phyloP scores from a whole-genome alignment of 2,329 filamentous ascomycete species.

The Leptographium radiaticola region DNA sequence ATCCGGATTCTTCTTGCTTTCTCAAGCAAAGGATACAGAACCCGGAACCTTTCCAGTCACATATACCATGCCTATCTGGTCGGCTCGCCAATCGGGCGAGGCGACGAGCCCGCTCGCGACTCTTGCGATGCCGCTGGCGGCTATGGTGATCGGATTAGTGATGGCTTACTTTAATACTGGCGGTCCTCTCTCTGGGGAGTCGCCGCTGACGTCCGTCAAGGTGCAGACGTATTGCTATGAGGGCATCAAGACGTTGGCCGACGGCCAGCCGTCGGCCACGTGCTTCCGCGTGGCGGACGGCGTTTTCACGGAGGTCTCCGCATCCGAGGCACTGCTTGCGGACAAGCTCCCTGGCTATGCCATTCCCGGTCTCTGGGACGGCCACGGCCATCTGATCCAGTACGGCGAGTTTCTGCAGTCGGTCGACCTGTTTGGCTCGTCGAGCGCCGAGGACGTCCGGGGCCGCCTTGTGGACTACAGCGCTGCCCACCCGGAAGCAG shows the following conservation, averaged over 20 bases:
- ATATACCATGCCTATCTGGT: not conserved
- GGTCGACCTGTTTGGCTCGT: conserved; percentile 47
- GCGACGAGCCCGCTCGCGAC: not conserved
- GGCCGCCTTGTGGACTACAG: conserved; percentile 39
- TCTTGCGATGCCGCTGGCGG: not conserved
- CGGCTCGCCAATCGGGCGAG: not conserved
- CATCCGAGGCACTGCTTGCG: conserved; percentile 16
- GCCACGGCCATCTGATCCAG: conserved; percentile 52
- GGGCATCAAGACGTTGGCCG: conserved; percentile 27
- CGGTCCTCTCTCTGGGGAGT: not conserved
- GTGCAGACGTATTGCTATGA: conserved; percentile 28
- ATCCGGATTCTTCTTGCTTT: no score
- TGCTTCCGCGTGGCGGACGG: conserved; percentile 46
- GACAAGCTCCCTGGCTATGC: conserved; percentile 33
- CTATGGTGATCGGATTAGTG: not conserved
- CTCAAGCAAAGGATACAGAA: no score
- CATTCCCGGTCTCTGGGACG: conserved; percentile 58
- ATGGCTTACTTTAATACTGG: not conserved
- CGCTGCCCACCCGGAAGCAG: conserved; percentile 32
- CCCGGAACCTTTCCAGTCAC: no score
- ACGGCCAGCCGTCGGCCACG: conserved; percentile 23
- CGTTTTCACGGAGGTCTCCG: conserved; percentile 34
- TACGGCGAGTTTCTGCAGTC: conserved; percentile 56
- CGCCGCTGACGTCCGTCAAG: not conserved
- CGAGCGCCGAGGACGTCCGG: conserved; percentile 41